A percentile compares a stretch with the other conserved stretches of the same genome.
These are phyloP conservation scores for Quercus bicolor DNA, from an alignment of 306 rosid genomes.

Conservation along the genomic window DNA sequence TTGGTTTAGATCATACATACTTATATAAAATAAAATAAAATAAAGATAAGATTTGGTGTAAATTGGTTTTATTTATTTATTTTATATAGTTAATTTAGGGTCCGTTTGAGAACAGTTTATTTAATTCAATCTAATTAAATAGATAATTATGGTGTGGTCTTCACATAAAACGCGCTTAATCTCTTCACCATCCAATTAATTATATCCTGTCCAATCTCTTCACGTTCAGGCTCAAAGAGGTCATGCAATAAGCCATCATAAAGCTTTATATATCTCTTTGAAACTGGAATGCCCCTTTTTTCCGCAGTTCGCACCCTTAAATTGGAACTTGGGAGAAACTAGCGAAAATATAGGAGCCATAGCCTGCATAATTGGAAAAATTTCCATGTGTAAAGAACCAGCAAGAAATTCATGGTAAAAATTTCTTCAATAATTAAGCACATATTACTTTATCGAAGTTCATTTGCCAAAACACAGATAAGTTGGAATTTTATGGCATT, in stretches of 20 bases:
- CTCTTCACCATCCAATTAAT: slow-evolving; percentile 84
- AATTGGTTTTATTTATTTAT: too few species aligned
- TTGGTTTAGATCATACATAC: too few species aligned
- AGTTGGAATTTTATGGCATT: background rate
- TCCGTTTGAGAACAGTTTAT: too few species aligned
- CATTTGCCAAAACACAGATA: background rate
- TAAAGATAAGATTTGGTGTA: too few species aligned
- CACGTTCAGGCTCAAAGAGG: slow-evolving; percentile 91
- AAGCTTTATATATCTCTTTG: slow-evolving; percentile 77
- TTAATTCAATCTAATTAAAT: too few species aligned
- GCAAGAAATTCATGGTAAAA: background rate
- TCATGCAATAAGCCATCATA: slow-evolving; percentile 93
- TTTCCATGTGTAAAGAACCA: background rate
- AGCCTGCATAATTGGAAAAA: slow-evolving; percentile 47
- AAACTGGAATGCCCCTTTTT: slow-evolving; percentile 94
- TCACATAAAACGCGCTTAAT: background rate
- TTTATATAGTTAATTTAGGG: too few species aligned
- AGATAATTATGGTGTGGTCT: rapidly evolving
- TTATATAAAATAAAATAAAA: too few species aligned
- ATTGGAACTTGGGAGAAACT: slow-evolving; percentile 80
- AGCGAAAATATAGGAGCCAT: slow-evolving; percentile 84
- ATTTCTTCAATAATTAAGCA: background rate
- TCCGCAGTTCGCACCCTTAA: slow-evolving; percentile 76
- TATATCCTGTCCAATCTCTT: slow-evolving; percentile 75
- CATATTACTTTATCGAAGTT: background rate